Conservation (phyloP, 2,329 filamentous ascomycete species). For the Ambrosiella xylebori region DNA sequence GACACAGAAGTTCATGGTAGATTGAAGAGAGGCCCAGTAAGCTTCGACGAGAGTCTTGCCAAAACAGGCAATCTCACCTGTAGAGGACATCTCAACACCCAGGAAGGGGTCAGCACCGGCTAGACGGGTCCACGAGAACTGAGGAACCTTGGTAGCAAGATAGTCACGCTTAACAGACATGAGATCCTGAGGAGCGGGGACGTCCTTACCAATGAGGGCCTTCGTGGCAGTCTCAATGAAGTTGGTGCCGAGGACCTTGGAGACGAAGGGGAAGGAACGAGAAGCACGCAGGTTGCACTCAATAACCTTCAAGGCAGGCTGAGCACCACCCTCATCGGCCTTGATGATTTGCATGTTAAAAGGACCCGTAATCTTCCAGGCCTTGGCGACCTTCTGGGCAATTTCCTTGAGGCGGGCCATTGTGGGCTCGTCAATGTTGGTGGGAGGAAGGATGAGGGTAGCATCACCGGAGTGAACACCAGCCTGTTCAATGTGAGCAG, state of each 20-base stretch:
- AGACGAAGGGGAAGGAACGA: slow-evolving; percentile 94
- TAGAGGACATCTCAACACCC: slow-evolving; percentile 92
- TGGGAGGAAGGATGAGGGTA: slow-evolving; percentile 79
- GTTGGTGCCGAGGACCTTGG: slow-evolving; percentile 90
- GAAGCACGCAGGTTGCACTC: slow-evolving; percentile 97
- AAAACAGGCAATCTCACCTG: slow-evolving; percentile 97
- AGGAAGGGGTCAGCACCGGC: slow-evolving; percentile 95
- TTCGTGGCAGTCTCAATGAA: slow-evolving; percentile 93
- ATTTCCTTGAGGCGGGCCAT: slow-evolving; percentile 89
- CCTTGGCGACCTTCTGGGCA: slow-evolving; percentile 86
- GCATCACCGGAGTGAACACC: slow-evolving; percentile 97
- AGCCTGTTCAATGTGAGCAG: slow-evolving; percentile 90
- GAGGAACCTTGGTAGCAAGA: slow-evolving; percentile 90
- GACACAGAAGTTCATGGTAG: slow-evolving; percentile 87
- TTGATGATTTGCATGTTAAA: slow-evolving; percentile 99
- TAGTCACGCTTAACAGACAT: slow-evolving; percentile 86
- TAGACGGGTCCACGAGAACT: slow-evolving; percentile 97
- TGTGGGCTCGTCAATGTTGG: slow-evolving; percentile 55
- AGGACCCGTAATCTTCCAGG: slow-evolving; percentile 91
- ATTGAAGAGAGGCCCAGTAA: slow-evolving; percentile 93
- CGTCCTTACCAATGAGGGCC: slow-evolving; percentile 69
- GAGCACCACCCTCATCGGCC: slow-evolving; percentile 58
- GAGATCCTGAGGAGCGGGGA: slow-evolving; percentile 70
- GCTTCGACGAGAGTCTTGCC: slow-evolving; percentile 90
- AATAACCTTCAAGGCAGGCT: slow-evolving; percentile 70